Base-by-base conservation (phyloP, 2,329 filamentous ascomycete genomes). In the Sclerotinia trifoliorum region DNA sequence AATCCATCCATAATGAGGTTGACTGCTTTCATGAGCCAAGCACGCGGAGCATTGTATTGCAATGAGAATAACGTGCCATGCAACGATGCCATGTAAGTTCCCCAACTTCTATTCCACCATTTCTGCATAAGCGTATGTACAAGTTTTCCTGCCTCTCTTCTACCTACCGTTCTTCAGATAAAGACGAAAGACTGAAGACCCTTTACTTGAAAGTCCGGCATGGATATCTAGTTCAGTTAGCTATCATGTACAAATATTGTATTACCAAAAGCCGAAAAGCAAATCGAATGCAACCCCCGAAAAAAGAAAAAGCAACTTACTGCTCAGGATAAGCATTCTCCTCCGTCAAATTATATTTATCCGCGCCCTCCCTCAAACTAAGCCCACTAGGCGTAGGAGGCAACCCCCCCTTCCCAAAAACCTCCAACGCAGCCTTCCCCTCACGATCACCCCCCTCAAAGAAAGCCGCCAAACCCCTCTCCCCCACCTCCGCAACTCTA, bases 321-420 rank as follows among this genome's bases (percentile, higher is more conserved):
- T 83, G 79, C 63, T 85, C 83, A 46, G 85, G 82, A 80, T 96
- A 97, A 69, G 90, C 85, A 76, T 90, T 85, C 77, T 94, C 88
- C 75, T 83, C 81, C 46, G 83, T 80, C 75, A 91, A 77, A 71
- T 81, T 80, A 75, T 96, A 88, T 80, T 89, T 87, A 79, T 93
- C 88, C 84, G 82, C 87, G 87, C 70, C 83, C 78, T 55, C 84
- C 84, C 57, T 79, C 81, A 58, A 79, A 73, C 80, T 79, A 69
- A 84, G 75, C 73, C 91, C 89, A 75, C 88, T 88, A 21, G 94
- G 95, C 76, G 91, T 81, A n/a, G 95, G 95, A 68, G 95, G 95
- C 80, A 99, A 80, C 1, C 94, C 94, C 75, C 84, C 56, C 90
- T 84, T 64, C 91, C 88, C 71, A 97, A 48, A 48, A 68, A 94